Conservation (phyloP, 1,139 yeast species). For the Saccharomyces hybrid region DNA sequence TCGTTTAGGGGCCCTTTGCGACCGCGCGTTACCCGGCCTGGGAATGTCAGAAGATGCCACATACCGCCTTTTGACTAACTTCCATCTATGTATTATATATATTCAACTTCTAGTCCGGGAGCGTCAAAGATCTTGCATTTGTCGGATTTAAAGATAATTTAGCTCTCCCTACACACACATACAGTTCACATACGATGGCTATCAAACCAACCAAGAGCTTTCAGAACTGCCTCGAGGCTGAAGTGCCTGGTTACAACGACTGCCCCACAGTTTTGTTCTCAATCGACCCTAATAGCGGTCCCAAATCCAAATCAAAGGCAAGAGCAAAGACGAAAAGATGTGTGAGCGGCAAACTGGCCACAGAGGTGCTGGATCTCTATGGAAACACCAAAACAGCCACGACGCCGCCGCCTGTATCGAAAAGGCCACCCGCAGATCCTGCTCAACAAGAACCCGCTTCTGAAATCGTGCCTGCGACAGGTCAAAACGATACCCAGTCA, state of each 20-base stretch:
- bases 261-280: conserved; percentile 30
- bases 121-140: background rate
- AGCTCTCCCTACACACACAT: background rate
- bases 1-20: background rate
- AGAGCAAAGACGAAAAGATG: conserved; percentile 1
- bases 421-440: background rate
- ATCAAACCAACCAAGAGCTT: conserved; percentile 17
- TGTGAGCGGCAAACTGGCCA: background rate
- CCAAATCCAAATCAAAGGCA: conserved; percentile 9
- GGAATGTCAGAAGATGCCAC: background rate
- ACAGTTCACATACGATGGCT: background rate
- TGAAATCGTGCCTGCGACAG: background rate
- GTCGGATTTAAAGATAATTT: background rate
- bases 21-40: background rate
- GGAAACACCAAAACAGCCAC: conserved; percentile 3
- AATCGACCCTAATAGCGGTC: conserved; percentile 2
- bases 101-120: background rate
- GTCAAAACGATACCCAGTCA: background rate
- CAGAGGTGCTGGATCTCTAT: background rate
- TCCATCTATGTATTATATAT: background rate
- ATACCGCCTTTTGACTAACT: background rate
- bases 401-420: conserved; percentile 2
- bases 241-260: conserved; percentile 32
- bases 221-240: conserved; percentile 31
- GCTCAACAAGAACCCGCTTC: background rate